These are phyloP conservation scores for Curvularia verruculosa DNA, from an alignment of 2,329 filamentous ascomycete genomes.

Conservation along the genomic window DNA sequence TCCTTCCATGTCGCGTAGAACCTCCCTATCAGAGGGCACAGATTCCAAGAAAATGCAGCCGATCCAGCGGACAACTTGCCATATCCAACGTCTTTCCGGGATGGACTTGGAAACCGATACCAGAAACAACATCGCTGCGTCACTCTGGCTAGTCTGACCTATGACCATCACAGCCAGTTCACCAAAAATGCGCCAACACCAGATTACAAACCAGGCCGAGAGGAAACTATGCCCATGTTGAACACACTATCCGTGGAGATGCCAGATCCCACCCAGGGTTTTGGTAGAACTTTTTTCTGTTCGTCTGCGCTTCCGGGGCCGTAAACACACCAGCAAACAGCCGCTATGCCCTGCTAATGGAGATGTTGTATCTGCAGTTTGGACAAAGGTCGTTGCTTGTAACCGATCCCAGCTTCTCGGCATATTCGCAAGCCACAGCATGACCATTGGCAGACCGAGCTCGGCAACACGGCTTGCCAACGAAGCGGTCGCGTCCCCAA, in stretches of 20 bases:
- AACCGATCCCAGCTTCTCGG: conserved; percentile 31
- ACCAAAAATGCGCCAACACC: neutral
- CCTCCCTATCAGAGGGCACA: neutral
- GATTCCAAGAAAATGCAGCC: neutral
- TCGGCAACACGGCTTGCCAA: conserved; percentile 38
- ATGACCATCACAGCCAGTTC: neutral
- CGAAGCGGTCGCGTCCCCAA: conserved; percentile 39
- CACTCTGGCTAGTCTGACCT: neutral
- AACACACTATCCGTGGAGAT: neutral
- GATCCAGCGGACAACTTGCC: neutral
- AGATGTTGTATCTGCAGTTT: conserved; percentile 26
- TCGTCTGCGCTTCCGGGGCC: neutral
- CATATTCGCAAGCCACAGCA: conserved; percentile 31
- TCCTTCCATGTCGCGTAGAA: neutral
- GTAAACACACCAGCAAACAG: conserved; percentile 29
- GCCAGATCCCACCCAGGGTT: neutral
- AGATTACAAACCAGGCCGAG: neutral
- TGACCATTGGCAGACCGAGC: conserved; percentile 29
- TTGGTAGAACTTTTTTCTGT: neutral
- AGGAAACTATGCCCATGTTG: neutral
- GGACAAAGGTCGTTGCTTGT: conserved; percentile 30
- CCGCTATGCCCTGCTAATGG: conserved; percentile 22
- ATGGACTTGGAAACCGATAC: neutral
- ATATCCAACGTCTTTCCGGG: neutral
- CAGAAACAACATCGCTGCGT: neutral